Evolutionary conservation across 495 filamentous ascomycete species (phyloP), one percentile per base, ranked within the genome.

Genomic region (Aspergillus saccharolyticus): DNA sequence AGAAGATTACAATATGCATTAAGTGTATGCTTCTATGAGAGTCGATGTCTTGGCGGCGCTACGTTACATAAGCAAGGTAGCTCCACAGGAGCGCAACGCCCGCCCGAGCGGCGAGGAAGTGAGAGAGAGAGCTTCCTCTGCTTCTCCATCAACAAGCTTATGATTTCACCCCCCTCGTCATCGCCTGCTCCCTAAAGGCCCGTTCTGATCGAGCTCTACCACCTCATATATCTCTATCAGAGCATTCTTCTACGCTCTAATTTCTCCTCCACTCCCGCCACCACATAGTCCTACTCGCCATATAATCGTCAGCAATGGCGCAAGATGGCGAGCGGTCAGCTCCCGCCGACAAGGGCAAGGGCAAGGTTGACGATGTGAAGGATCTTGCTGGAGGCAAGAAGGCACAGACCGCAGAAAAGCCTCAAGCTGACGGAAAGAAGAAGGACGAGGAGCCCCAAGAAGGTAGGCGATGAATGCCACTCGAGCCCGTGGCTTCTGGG

Each of bases 281-380:
- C 44, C 57, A 50, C 51, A 57, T 46, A 55, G 19, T 33, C 43
- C 60, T 63, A 58, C 67, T 69, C 67, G 63, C 67, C 65, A 69
- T 67, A 66, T 64, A 74, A 63, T 62, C 66, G 59, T 74, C 67
- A 68, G 66, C 72, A 65, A 97, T 98, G 94, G 89, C 91, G 74
- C 86, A 95, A 80, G 89, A 92, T 71, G 90, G 89, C 76, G 89
- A 94, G 76, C 82, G 85, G 80, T 82, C 87, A 71, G 90, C 87
- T 73, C 75, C 84, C 69, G 80, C 84, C 71, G 91, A 96, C 76
- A 97, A 97, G 80, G 94, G 92, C 74, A 97, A 97, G 81, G 92
- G 86, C 67, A 98, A 96, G 79, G 86, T 85, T 58, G 79, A 85
- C 54, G 81, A 85, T 66, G 74, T 76, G 46, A 80, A 82, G 62